Evolutionary conservation across 2,329 filamentous ascomycete species (phyloP).

Genomic region (Trichoderma koningii): DNA sequence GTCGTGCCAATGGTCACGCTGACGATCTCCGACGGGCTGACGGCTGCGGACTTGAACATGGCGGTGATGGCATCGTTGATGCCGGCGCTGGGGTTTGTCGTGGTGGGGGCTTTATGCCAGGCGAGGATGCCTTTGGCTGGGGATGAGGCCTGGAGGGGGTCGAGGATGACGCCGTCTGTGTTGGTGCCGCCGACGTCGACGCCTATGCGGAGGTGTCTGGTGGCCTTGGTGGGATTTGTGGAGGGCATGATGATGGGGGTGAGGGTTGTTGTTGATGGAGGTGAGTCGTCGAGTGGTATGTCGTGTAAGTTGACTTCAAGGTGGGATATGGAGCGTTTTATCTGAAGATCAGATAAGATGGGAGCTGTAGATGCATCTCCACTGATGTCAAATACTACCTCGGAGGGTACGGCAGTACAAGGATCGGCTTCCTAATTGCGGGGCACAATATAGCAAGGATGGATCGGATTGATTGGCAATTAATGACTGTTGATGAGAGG

Average conservation of each 20-base stretch:
- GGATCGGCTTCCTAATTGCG: constrained; percentile 4
- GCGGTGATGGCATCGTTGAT: constrained; percentile 49
- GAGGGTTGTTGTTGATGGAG: not conserved
- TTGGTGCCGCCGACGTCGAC: constrained; percentile 56
- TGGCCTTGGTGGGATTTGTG: not conserved
- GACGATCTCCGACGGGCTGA: constrained; percentile 44
- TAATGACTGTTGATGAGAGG: too few relatives aligned
- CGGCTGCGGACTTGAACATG: constrained; percentile 44
- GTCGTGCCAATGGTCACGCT: constrained; percentile 58
- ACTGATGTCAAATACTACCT: not conserved
- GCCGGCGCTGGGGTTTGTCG: constrained; percentile 49
- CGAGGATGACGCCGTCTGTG: constrained; percentile 55
- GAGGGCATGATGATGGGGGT: constrained; percentile 25
- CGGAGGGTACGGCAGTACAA: not conserved
- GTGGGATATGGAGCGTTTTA: not conserved
- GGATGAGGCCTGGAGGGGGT: constrained; percentile 43
- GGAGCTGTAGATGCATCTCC: not conserved
- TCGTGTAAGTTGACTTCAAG: too few relatives aligned
- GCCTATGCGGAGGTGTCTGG: constrained; percentile 44
- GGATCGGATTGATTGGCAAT: too few relatives aligned
- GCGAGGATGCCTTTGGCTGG: constrained; percentile 49
- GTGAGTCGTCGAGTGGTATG: too few relatives aligned
- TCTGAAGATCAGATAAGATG: constrained; percentile 25
- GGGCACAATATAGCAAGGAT: not conserved
- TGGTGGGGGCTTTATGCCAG: constrained; percentile 54